phyloP scores from a whole-genome alignment of 768 basidiomycete species.

The Lanmaoa rubissima region DNA sequence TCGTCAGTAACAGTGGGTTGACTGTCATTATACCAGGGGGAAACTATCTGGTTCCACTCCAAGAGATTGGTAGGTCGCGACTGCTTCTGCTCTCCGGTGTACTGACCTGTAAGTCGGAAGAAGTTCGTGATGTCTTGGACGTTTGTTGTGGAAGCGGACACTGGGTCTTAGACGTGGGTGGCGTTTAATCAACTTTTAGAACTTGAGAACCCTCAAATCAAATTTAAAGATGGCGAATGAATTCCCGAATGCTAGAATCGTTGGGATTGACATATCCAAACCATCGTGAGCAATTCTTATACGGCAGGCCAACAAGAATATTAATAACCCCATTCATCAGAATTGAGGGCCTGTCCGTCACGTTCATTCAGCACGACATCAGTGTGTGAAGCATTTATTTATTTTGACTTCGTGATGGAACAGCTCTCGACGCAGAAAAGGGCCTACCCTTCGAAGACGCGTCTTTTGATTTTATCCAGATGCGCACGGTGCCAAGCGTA shows the following conservation, averaged over 20 bases:
- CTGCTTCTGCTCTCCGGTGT: background rate
- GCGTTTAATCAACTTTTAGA: background rate
- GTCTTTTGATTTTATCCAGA: constrained; percentile 12
- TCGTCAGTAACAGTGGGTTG: background rate
- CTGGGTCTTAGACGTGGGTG: constrained; percentile 6
- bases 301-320: background rate
- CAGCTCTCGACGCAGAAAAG: background rate
- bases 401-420: background rate
- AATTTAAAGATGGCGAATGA: background rate
- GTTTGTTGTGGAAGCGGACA: constrained; percentile 7
- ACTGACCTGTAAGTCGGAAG: background rate
- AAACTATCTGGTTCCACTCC: background rate
- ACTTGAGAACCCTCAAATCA: background rate
- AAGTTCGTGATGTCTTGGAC: constrained; percentile 2
- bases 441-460: constrained; percentile 6
- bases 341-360: background rate
- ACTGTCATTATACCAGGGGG: background rate
- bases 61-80: background rate
- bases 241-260: background rate
- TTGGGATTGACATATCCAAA: constrained; percentile 3
- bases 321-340: background rate
- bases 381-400: background rate
- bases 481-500: constrained; percentile 10
- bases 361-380: constrained; percentile 2
- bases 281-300: background rate